These are phyloP conservation scores for Tarenaya hassleriana DNA, from an alignment of 345 rosid species.

Conservation along the genomic window DNA sequence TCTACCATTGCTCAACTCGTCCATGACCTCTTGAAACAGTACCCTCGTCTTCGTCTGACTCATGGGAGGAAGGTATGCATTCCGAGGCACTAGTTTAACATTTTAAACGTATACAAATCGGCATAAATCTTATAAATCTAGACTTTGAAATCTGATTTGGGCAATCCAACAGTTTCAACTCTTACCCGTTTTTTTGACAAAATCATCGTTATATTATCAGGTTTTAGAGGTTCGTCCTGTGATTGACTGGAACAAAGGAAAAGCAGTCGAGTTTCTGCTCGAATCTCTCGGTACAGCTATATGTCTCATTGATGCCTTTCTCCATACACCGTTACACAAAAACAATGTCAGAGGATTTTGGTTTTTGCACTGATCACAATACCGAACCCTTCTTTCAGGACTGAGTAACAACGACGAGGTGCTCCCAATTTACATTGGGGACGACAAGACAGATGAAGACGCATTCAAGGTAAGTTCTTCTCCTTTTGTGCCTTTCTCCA, in stretches of 20 bases:
- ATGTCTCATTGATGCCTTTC: too few species aligned
- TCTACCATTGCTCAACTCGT: constrained; percentile 69
- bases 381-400: constrained; percentile 37
- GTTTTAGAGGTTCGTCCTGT: constrained; percentile 96
- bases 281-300: constrained; percentile 64
- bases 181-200: neutral
- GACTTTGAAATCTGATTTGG: too few species aligned
- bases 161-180: too few species aligned
- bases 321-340: too few species aligned
- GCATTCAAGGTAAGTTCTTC: constrained; percentile 58
- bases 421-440: constrained; percentile 82
- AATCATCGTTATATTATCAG: constrained; percentile 27
- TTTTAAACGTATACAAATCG: too few species aligned
- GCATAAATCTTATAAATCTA: too few species aligned
- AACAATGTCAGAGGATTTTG: too few species aligned
- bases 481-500: neutral
- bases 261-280: constrained; percentile 85
- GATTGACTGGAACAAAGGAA: constrained; percentile 94
- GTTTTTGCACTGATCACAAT: too few species aligned
- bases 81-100: neutral
- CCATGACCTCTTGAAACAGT: constrained; percentile 71
- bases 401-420: constrained; percentile 51
- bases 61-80: constrained; percentile 84
- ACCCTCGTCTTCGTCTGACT: constrained; percentile 70
- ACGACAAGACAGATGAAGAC: constrained; percentile 83